Base-by-base conservation (phyloP, 164 flowering plant species). In the grape (Vitis vinifera) region DNA sequence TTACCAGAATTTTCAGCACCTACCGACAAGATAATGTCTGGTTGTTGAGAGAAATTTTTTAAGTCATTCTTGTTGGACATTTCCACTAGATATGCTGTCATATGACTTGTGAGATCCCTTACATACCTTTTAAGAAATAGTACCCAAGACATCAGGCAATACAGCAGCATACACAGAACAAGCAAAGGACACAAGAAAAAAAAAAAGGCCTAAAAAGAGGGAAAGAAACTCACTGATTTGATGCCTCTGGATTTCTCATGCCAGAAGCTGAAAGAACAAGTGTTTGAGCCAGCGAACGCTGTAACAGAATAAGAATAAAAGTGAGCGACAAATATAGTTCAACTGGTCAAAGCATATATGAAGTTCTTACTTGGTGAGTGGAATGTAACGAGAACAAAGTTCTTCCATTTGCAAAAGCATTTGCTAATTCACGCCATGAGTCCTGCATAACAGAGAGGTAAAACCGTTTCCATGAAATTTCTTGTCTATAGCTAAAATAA, bases 221-320 rank as follows among this genome's bases (percentile, higher is more conserved):
- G 15, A 4, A 37, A 10, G 53, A 68, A 71, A 77, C 97, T 83
- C 79, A 94, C 99, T 87, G 95, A 79, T 88, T 88, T 69, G 97
- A 80, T 68, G 83, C 85, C 70, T 88, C 98, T 56, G 76, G n/a
- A 72, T 74, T 82, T 70, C 71, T 80, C 75, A 93, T 72, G 68
- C 97, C 92, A 73, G 84, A 73, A 76, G 92, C 96, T 59, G 97
- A 89, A 64, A 87, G 87, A 64, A 86, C 86, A 58, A 95, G 87
- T 19, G 89, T 86, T 77, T 91, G 90, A 66, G 99, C 94, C 73
- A 95, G 86, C 13, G 94, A 90, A 19, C 98, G 90, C 99, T 95
- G 87, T 63, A 76, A 68, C 23, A 56, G 64, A 29, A 70, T 15
- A 7, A 62, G 58, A 49, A 67, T 8, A 16, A 55, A 30, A 8